Base-by-base conservation (phyloP, 768 basidiomycete genomes). In the Lactarius psammicola region DNA sequence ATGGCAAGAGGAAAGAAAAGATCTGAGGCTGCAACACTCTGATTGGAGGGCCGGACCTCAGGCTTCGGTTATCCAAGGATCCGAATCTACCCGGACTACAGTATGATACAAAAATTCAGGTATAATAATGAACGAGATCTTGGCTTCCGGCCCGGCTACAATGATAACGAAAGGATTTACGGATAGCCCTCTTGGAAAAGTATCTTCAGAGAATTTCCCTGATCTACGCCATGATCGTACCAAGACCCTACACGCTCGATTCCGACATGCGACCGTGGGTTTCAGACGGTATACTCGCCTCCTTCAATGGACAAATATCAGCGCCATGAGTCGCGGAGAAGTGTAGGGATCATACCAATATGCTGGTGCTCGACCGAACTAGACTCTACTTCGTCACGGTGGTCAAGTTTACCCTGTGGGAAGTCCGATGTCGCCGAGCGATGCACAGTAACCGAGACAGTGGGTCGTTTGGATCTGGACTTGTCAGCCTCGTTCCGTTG, bases 401-500 rank as follows among this genome's bases (percentile, higher is more conserved):
- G 42, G 6, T 59, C 51, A 34, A 8, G 40, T 10, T 42, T 64
- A 20, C 5, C 17, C 10, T 28, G 10, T 44, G 61, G 15, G 15
- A 33, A 59, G 38, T 64, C 57, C 23, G 36, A 26, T 23, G 11
- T 31, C 57, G 5, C 6, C 18, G 63, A 23, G 8, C 5, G 46
- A 15, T 42, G 57, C 30, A 53, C 30, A n/a, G 1, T 54, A 51
- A 64, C 57, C 3, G 63, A 36, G 28, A 59, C 49, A 17, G 49
- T 9, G 13, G 57, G 17, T 59, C 17, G n/a, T 31, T 18, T 17
- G 26, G 18, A 4, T 0, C 7, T 33, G 4, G 38, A 54, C 38
- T n/a, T 9, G 8, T 30, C 18, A 9, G 0, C 9, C 2, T 8
- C 18, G n/a, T 9, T 42, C 38, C 10, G 36, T 23, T 20, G 63